phyloP scores from a whole-genome alignment of 1,284 basidiomycete species.

The Microbotryomycetes sp. region DNA sequence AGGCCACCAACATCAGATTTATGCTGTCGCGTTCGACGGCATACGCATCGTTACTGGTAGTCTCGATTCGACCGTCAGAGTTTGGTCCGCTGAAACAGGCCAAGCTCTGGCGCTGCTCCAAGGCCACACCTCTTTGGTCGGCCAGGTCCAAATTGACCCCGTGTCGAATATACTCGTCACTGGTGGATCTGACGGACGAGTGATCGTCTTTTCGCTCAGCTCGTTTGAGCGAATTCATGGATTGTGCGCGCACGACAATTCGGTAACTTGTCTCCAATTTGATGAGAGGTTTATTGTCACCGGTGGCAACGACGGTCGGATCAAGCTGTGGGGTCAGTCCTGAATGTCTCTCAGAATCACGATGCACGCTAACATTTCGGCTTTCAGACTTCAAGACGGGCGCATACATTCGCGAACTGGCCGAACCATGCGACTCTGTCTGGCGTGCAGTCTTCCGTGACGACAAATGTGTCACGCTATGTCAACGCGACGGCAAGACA shows the following conservation, averaged over 20 bases:
- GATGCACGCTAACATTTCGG: too few relatives aligned
- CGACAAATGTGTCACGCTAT: slow-evolving; percentile 74
- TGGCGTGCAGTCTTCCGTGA: slow-evolving; percentile 78
- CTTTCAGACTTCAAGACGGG: slow-evolving; percentile 54
- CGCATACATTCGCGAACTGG: slow-evolving; percentile 63
- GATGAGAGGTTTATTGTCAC: slow-evolving; percentile 60
- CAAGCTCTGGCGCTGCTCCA: slow-evolving; percentile 77
- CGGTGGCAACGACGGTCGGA: slow-evolving; percentile 84
- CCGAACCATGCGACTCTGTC: slow-evolving; percentile 67
- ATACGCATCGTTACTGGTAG: slow-evolving; percentile 76
- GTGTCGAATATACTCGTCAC: slow-evolving; percentile 64
- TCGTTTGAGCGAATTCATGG: slow-evolving; percentile 48
- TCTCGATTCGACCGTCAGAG: slow-evolving; percentile 80
- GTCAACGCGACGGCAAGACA: slow-evolving; percentile 72
- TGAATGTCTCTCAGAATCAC: too few relatives aligned
- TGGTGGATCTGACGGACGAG: slow-evolving; percentile 86
- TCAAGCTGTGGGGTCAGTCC: slow-evolving; percentile 62
- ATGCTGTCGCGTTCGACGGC: slow-evolving; percentile 89
- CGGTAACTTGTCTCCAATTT: slow-evolving; percentile 83
- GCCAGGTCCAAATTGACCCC: slow-evolving; percentile 73
- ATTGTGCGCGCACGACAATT: slow-evolving; percentile 72
- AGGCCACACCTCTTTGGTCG: slow-evolving; percentile 90
- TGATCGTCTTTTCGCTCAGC: slow-evolving; percentile 76
- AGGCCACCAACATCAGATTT: slow-evolving; percentile 91
- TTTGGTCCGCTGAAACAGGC: slow-evolving; percentile 75